Conservation (phyloP, 805 yeast species). For the Saccharomyces mikatae region DNA sequence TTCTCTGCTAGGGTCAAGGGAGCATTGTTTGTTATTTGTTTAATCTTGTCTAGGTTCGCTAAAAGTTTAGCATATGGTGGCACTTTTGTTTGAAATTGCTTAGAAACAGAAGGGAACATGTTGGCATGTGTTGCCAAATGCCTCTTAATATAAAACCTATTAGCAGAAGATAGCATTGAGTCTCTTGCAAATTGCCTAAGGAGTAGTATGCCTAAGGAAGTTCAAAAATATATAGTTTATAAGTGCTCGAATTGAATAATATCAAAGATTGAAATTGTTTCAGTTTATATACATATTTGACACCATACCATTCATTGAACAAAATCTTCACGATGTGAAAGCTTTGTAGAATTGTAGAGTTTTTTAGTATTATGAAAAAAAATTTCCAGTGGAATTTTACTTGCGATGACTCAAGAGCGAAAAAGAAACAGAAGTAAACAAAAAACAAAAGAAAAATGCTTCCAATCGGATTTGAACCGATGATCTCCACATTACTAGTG, state of each 20-base stretch:
- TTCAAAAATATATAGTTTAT: background rate
- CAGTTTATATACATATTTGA: background rate
- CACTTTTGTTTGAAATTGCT: conserved; percentile 56
- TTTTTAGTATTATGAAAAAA: background rate
- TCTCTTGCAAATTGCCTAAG: background rate
- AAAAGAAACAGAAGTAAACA: conserved; percentile 21
- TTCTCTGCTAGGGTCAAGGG: conserved; percentile 95
- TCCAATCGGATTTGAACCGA: conserved; percentile 70
- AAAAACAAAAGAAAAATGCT: conserved; percentile 39
- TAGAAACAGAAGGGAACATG: conserved; percentile 38
- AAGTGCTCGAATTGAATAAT: background rate
- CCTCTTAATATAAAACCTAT: conserved; percentile 16
- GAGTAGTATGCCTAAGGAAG: background rate
- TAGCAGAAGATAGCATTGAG: conserved; percentile 19
- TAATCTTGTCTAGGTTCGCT: conserved; percentile 54
- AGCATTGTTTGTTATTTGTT: conserved; percentile 51
- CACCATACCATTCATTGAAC: background rate
- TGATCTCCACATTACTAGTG: conserved; percentile 85
- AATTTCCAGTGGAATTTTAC: conserved; percentile 9
- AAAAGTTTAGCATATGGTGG: conserved; percentile 84
- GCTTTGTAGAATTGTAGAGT: background rate
- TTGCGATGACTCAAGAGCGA: background rate
- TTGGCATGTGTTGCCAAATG: conserved; percentile 19
- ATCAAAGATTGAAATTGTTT: background rate
- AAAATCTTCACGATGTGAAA: background rate